Conservation (phyloP, 2,329 filamentous ascomycete genomes). For the Ophiobolus disseminans region DNA sequence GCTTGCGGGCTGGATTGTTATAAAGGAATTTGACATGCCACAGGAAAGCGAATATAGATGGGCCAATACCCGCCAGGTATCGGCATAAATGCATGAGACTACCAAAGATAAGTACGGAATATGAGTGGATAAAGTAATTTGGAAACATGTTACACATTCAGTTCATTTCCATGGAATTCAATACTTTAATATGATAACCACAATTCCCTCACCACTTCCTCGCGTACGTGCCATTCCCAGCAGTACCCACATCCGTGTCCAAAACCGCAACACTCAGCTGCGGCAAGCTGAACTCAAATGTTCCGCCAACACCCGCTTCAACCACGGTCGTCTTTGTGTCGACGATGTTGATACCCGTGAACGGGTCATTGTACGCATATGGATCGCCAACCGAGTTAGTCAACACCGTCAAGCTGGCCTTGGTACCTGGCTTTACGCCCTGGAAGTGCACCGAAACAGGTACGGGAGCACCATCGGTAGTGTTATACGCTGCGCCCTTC, state of each 20-base stretch:
- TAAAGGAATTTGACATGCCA: too few species aligned
- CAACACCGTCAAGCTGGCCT: slow-evolving; percentile 51
- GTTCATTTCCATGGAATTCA: too few species aligned
- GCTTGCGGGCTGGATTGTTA: too few species aligned
- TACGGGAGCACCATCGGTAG: slow-evolving; percentile 41
- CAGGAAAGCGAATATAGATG: too few species aligned
- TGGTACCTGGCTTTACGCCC: slow-evolving; percentile 33
- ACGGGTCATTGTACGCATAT: slow-evolving; percentile 52
- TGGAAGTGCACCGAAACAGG: slow-evolving; percentile 39
- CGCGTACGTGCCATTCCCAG: not conserved
- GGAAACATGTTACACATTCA: too few species aligned
- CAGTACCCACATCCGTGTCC: slow-evolving; percentile 43
- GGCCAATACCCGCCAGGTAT: too few species aligned
- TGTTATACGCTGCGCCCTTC: slow-evolving; percentile 60
- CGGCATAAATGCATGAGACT: too few species aligned
- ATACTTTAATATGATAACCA: too few species aligned
- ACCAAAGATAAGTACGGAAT: too few species aligned
- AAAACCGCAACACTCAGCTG: slow-evolving; percentile 64
- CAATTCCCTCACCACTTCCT: not conserved
- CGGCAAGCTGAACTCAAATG: slow-evolving; percentile 61
- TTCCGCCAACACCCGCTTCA: slow-evolving; percentile 51
- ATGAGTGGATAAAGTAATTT: too few species aligned
- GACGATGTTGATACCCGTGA: slow-evolving; percentile 57
- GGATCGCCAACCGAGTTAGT: slow-evolving; percentile 51
- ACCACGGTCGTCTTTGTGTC: slow-evolving; percentile 26